Evolutionary conservation across 352 stramenopile genomes (phyloP).

Genomic region (Thraustochytrium sp.): DNA sequence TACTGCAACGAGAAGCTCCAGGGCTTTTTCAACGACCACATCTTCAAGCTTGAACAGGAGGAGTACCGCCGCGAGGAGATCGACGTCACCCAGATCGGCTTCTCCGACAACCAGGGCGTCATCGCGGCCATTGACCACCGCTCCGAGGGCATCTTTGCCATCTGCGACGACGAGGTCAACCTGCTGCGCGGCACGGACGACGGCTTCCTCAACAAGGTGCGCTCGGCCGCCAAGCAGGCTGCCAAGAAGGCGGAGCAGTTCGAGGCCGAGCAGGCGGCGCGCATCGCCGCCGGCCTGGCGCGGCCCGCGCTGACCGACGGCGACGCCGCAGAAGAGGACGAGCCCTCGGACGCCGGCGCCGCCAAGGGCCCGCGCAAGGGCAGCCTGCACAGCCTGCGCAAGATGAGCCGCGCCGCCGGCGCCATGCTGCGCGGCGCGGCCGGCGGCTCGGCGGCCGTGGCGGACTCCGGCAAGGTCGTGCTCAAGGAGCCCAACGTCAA

Average conservation of each 20-base stretch:
- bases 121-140: conserved; percentile 78
- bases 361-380: background rate
- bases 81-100: conserved; percentile 78
- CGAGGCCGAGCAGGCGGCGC: background rate
- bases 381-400: background rate
- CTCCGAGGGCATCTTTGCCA: conserved; percentile 69
- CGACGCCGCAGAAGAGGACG: background rate
- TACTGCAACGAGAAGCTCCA: conserved; percentile 86
- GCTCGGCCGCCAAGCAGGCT: background rate
- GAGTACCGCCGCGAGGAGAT: conserved; percentile 78
- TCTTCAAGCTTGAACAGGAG: conserved; percentile 75
- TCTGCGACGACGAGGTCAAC: conserved; percentile 79
- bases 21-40: conserved; percentile 79
- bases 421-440: background rate
- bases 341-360: too few species aligned
- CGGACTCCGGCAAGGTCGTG: conserved; percentile 20
- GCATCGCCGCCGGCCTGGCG: background rate
- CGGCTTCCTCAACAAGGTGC: conserved; percentile 68
- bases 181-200: conserved; percentile 72
- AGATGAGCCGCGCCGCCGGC: background rate
- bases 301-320: too few species aligned
- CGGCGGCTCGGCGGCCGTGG: background rate
- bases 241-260: background rate
- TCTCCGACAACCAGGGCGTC: conserved; percentile 76
- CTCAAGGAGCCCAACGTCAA: conserved; percentile 42